These are phyloP conservation scores for Tetratostichococcus sp. DNA, from an alignment of 139 green algal genomes.

Conservation along the genomic window DNA sequence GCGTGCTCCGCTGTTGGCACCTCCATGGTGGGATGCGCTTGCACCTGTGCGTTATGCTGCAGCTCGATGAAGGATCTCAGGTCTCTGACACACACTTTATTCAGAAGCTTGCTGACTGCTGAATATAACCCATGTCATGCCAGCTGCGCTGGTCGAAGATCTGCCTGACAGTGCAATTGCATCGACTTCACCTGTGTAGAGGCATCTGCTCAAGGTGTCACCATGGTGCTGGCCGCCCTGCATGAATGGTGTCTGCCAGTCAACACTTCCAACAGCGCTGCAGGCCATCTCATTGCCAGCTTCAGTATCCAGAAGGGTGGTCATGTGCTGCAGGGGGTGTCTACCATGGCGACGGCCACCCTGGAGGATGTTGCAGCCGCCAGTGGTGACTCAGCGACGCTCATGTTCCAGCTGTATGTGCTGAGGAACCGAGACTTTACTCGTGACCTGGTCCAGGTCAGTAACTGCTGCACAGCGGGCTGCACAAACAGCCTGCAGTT, in stretches of 20 bases:
- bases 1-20: constrained; percentile 35
- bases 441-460: constrained; percentile 48
- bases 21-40: constrained; percentile 32
- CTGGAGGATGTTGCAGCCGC: constrained; percentile 44
- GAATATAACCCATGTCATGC: no score
- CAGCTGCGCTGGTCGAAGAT: no score
- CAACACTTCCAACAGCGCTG: no score
- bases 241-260: neutral
- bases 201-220: no score
- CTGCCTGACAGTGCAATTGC: no score
- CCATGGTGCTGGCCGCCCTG: neutral
- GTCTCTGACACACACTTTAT: no score
- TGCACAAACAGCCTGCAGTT: neutral
- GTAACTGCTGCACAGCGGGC: neutral
- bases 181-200: no score
- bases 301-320: no score
- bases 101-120: no score
- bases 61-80: no score
- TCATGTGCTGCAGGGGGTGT: constrained; percentile 57
- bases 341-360: constrained; percentile 64
- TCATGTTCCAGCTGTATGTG: constrained; percentile 78
- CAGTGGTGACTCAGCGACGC: constrained; percentile 20
- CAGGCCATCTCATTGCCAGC: no score
- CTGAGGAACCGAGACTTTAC: constrained; percentile 60
- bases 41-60: no score